These are phyloP conservation scores for Bruguiera gymnorhiza DNA, from an alignment of 345 rosid species.

Conservation along the genomic window DNA sequence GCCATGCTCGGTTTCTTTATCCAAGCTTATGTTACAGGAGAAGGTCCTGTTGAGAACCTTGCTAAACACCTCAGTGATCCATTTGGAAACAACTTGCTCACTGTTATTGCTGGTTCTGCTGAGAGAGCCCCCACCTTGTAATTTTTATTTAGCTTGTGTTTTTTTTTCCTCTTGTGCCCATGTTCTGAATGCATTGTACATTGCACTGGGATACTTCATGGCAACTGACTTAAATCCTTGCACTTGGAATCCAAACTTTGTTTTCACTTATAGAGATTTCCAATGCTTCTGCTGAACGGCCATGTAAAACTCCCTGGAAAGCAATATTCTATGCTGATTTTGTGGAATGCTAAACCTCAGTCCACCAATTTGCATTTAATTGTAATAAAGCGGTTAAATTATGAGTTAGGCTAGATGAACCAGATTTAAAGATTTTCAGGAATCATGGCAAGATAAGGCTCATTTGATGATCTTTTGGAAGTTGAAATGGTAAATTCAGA, in stretches of 20 bases:
- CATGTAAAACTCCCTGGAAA: too few species aligned
- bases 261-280: neutral
- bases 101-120: constrained; percentile 65
- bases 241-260: neutral
- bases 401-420: too few species aligned
- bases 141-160: constrained; percentile 17
- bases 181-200: constrained; percentile 22
- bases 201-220: constrained; percentile 20
- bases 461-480: too few species aligned
- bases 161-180: neutral
- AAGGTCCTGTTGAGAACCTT: constrained; percentile 93
- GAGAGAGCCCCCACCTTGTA: constrained; percentile 87
- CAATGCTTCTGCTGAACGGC: neutral
- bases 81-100: constrained; percentile 95
- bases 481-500: too few species aligned
- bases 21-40: constrained; percentile 93
- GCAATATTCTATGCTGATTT: too few species aligned
- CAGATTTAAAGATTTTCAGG: too few species aligned
- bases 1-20: constrained; percentile 84
- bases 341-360: too few species aligned
- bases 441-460: too few species aligned
- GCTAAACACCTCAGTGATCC: constrained; percentile 93
- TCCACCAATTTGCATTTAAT: too few species aligned
- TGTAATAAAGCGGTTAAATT: too few species aligned
- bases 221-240: neutral